Evolutionary conservation across 202 grass and related monocot species (phyloP).

Genomic region (Carex arenaria): DNA sequence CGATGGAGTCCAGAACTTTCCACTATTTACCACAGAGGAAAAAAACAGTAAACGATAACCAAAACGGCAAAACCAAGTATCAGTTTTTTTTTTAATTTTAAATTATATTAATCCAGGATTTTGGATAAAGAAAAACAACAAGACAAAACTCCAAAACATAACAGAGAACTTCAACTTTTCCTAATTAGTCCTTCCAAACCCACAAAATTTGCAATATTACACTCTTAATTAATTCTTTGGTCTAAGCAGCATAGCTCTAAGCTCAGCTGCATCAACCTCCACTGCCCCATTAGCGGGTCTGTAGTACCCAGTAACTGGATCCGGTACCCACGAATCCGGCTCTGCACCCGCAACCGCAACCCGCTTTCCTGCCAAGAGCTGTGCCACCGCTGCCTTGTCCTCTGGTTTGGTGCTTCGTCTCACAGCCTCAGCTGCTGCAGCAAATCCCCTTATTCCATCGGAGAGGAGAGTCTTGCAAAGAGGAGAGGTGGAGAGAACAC

Average conservation of each 20-base stretch:
- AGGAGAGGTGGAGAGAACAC: not conserved
- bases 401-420: conserved; percentile 10
- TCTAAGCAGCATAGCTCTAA: conserved; percentile 38
- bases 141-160: not conserved
- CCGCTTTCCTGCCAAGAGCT: conserved; percentile 21
- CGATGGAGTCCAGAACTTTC: too few relatives aligned
- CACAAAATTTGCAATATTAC: too few relatives aligned
- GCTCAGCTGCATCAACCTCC: conserved; percentile 49
- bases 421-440: not conserved
- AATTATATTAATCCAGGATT: not conserved
- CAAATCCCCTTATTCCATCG: conserved; percentile 30
- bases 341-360: not conserved
- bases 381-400: conserved; percentile 32
- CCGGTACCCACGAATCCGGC: conserved; percentile 55
- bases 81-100: not conserved
- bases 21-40: too few relatives aligned
- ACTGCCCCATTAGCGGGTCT: conserved; percentile 35
- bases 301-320: conserved; percentile 62
- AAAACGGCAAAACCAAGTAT: not conserved
- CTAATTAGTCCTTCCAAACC: not conserved
- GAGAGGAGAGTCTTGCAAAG: conserved; percentile 1
- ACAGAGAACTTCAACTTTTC: not conserved
- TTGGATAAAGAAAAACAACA: not conserved
- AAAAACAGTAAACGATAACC: not conserved
- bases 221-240: conserved; percentile 8